Evolutionary conservation across 179 eudicot genomes (phyloP).

Genomic region (Silene vulgaris): DNA sequence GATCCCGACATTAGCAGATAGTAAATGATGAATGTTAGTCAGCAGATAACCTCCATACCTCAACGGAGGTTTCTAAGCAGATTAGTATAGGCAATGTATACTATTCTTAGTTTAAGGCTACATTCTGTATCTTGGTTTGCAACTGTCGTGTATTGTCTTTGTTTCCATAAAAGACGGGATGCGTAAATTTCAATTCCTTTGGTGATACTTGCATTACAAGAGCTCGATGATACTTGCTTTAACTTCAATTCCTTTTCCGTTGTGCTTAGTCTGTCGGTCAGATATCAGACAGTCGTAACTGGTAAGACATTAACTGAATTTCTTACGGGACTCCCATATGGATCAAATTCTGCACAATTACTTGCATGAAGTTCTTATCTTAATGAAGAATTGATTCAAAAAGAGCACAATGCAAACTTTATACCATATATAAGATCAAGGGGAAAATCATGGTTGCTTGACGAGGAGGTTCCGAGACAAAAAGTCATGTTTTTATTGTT

Average conservation of each 20-base stretch:
- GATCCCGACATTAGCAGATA: neutral
- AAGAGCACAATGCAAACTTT: no score
- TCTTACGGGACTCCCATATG: neutral
- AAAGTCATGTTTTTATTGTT: no score
- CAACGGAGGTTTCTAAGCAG: neutral
- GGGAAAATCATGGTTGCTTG: no score
- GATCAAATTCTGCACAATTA: neutral
- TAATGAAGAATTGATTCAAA: no score
- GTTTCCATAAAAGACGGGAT: neutral
- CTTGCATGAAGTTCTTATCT: no score
- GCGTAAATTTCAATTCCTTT: constrained; percentile 9
- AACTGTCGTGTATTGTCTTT: constrained; percentile 18
- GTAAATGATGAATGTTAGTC: neutral
- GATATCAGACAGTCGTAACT: no score
- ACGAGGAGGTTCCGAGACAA: no score
- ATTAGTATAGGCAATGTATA: constrained; percentile 15
- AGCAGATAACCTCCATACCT: neutral
- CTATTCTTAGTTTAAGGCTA: constrained; percentile 14
- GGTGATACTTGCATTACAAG: constrained; percentile 8
- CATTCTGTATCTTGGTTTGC: constrained; percentile 1
- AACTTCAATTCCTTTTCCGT: neutral
- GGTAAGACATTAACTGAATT: neutral
- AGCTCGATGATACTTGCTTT: neutral
- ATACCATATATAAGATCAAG: no score
- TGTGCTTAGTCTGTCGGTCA: neutral